Base-by-base conservation (phyloP, 1,139 yeast genomes). In the Magnusiomyces tetraspermus region DNA sequence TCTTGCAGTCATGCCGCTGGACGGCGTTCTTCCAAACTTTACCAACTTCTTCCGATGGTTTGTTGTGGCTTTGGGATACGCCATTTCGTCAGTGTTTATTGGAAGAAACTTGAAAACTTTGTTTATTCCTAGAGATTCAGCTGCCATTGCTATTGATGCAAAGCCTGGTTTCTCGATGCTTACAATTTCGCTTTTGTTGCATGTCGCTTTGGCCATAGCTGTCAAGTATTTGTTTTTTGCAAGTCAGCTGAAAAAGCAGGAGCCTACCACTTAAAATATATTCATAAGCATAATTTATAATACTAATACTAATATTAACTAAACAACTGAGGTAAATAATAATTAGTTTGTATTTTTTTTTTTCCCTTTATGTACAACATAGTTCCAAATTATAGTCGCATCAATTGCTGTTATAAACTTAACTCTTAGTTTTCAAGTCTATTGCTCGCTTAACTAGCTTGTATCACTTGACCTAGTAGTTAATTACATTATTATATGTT, bases 1-100 rank as follows among this genome's bases (percentile, higher is more conserved):
- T 3, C 66, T 83, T 40, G 79, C 71, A 40, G 73, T 74, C 31
- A 61, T 74, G 19, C 75, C 76, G 5, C 57, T 72, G 33, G 62
- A 71, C 40, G 70, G 69, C 24, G 66, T 65, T 26, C 51, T 54
- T 30, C 65, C 65, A 5, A 56, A 63, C 1, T 58, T 68, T 30
- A 65, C 74, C 17, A 65, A 65, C 50, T 58, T 71, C 26, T 65
- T 71, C 19, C 63, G 74, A 47, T 68, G 72, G 71, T 55, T 66
- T 23, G 58, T 71, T 28, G 66, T 70, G 30, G 64, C 61, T 0
- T 45, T 70, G 8, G 76, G 76, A 1, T 67, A 64, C 53, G 61
- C 62, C 11, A 55, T 71, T 11, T 68, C 73, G 3, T 67, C 70
- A 15, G 54, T 66, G 31, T 72, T 72, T 54, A 60, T 72, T 31